Conservation (phyloP, 305 asterid genomes). For the Fraxinus albicans region DNA sequence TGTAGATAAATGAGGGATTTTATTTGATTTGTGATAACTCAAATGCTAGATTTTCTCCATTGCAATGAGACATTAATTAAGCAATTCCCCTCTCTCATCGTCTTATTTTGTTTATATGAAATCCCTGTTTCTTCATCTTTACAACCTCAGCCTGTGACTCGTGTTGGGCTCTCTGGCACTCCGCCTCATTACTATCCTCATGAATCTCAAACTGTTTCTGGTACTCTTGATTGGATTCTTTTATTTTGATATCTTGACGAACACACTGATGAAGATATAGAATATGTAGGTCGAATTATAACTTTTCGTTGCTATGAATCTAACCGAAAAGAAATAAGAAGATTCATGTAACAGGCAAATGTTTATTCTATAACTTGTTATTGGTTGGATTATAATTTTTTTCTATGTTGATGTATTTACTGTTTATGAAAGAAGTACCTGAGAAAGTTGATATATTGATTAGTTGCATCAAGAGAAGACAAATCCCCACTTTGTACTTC, state of each 20-base stretch:
- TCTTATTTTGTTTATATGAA: no score
- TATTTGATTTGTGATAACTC: no score
- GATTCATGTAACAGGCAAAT: background rate
- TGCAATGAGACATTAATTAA: no score
- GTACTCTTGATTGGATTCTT: constrained; percentile 27
- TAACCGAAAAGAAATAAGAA: background rate
- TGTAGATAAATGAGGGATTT: no score
- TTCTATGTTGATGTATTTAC: background rate
- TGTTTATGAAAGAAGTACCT: background rate
- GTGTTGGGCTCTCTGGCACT: constrained; percentile 26
- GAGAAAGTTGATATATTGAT: background rate
- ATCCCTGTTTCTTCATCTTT: no score
- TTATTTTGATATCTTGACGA: background rate
- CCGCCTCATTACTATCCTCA: constrained; percentile 52
- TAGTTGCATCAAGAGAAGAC: background rate
- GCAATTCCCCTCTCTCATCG: no score
- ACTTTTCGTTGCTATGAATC: background rate
- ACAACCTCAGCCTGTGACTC: constrained; percentile 32
- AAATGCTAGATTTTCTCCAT: no score
- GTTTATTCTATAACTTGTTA: background rate
- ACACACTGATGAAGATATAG: background rate
- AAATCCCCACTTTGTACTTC: background rate
- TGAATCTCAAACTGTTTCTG: constrained; percentile 68
- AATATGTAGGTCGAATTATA: background rate
- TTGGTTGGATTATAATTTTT: background rate